These are phyloP conservation scores for Phaseolus coccineus DNA, from an alignment of 331 rosid genomes.

Conservation along the genomic window DNA sequence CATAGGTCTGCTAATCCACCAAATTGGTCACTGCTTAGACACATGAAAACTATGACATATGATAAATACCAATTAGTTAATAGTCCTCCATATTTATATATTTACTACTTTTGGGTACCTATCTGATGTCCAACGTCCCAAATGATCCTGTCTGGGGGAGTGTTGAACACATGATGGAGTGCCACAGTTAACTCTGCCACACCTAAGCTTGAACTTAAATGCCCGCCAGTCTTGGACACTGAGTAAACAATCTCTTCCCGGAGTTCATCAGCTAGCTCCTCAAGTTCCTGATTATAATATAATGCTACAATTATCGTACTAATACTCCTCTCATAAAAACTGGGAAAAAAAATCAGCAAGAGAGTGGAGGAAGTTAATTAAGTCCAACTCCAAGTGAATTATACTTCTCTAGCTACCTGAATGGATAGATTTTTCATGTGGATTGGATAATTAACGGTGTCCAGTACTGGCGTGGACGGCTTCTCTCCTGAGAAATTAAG, in stretches of 20 bases:
- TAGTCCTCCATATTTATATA: too few relatives aligned
- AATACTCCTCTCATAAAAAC: background rate
- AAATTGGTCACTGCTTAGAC: background rate
- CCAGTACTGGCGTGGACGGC: conserved; percentile 68
- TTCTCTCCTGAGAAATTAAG: conserved; percentile 65
- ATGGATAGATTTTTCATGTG: conserved; percentile 68
- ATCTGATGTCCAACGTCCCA: conserved; percentile 92
- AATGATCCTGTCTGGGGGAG: conserved; percentile 71
- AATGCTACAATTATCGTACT: background rate
- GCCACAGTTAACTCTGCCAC: conserved; percentile 76
- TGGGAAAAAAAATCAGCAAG: background rate
- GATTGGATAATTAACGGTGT: conserved; percentile 62
- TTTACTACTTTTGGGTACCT: conserved; percentile 39
- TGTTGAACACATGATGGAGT: conserved; percentile 68
- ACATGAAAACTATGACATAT: background rate
- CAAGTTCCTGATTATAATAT: conserved; percentile 54
- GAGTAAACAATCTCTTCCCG: conserved; percentile 70
- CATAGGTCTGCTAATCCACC: conserved; percentile 59
- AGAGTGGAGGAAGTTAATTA: background rate
- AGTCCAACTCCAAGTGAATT: background rate
- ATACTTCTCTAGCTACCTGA: conserved; percentile 42
- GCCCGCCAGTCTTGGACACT: conserved; percentile 67
- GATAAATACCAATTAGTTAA: background rate
- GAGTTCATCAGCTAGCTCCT: conserved; percentile 57
- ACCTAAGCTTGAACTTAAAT: conserved; percentile 74